These are phyloP conservation scores for Parasarocladium wereldwijsianum DNA, from an alignment of 2,329 filamentous ascomycete genomes.

Conservation along the genomic window DNA sequence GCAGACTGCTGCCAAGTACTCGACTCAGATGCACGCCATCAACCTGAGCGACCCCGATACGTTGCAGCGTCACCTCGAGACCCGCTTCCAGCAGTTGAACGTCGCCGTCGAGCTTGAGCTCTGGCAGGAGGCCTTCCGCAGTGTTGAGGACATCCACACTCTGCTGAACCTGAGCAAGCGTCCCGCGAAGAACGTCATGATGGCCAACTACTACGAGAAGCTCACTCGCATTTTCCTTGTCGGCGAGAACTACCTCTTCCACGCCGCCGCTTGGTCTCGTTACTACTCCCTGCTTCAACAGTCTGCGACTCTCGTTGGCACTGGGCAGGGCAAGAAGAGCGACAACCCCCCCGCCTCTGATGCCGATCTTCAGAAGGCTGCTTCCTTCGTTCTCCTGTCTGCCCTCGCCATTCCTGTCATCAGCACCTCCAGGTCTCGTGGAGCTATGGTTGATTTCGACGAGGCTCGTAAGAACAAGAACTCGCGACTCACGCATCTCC, in stretches of 20 bases:
- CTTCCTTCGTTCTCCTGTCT: conserved; percentile 88
- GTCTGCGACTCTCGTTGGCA: conserved; percentile 68
- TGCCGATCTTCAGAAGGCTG: conserved; percentile 81
- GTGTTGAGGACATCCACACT: conserved; percentile 97
- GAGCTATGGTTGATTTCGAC: conserved; percentile 91
- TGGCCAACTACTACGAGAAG: conserved; percentile 99
- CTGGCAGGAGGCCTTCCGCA: conserved; percentile 99
- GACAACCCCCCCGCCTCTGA: conserved; percentile 87
- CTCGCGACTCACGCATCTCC: conserved; percentile 84
- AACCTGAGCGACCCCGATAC: conserved; percentile 97
- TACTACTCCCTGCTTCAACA: conserved; percentile 95
- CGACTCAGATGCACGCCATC: conserved; percentile 97
- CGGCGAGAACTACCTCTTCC: conserved; percentile 98
- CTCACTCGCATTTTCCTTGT: conserved; percentile 96
- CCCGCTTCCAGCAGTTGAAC: conserved; percentile 95
- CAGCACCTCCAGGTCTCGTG: conserved; percentile 90
- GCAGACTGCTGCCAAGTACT: conserved; percentile 98
- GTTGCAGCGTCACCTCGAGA: conserved; percentile 91
- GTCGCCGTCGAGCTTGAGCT: conserved; percentile 95
- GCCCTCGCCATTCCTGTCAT: conserved; percentile 98
- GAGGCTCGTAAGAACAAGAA: conserved; percentile 99
- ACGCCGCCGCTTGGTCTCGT: conserved; percentile 90
- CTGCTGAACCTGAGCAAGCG: conserved; percentile 96
- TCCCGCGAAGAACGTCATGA: conserved; percentile 97
- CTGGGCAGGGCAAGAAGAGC: conserved; percentile 79